Percentiles rank a stretch among this genome's conserved stretches.
Conservation (phyloP, 1,284 basidiomycete species). For the Melampsora americana region DNA sequence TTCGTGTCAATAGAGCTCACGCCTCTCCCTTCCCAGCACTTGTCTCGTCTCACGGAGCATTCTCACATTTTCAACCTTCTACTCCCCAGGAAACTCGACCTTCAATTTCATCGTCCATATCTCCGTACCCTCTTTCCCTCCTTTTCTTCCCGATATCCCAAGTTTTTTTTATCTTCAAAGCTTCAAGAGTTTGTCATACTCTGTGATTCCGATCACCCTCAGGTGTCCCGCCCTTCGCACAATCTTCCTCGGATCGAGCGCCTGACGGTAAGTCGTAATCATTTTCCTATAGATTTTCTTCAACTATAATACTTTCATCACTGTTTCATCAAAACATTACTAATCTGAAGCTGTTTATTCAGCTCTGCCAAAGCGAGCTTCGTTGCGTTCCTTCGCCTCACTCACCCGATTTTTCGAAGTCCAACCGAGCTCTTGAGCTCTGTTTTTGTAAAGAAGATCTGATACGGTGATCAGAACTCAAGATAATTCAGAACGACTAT, state of each 20-base stretch:
- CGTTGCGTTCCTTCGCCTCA: background rate
- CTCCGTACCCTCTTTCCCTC: background rate
- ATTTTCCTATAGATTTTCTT: background rate
- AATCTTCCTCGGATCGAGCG: background rate
- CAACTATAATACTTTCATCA: background rate
- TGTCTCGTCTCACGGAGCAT: background rate
- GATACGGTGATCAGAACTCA: background rate
- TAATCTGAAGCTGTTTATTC: background rate
- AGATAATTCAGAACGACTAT: background rate
- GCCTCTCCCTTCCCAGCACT: background rate
- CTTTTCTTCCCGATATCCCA: background rate
- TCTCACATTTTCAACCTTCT: background rate
- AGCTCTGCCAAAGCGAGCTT: background rate
- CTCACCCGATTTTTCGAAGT: slow-evolving; percentile 2
- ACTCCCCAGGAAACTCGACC: background rate
- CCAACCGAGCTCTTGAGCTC: background rate
- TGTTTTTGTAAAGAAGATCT: background rate
- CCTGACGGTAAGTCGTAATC: background rate
- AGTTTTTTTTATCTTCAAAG: no score
- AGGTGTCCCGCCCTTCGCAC: background rate
- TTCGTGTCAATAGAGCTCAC: background rate
- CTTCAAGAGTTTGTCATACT: background rate
- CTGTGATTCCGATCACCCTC: background rate
- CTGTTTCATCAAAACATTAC: background rate
- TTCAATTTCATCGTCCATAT: background rate